Base-by-base conservation (phyloP, 129 eudicot genomes). In the Escallonia rubra region DNA sequence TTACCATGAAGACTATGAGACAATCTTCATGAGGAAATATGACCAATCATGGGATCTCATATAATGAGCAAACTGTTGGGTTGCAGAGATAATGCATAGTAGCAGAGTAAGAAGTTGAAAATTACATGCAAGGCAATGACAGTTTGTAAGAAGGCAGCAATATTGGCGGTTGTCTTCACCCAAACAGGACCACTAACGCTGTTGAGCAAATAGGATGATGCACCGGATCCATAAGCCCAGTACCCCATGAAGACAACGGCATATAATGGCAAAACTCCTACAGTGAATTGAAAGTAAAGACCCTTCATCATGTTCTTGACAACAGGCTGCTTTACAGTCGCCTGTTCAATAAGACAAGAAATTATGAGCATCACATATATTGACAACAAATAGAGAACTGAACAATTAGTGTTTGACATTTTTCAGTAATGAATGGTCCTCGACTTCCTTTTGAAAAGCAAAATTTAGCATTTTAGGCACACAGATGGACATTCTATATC, bases 281-380 rank as follows among this genome's bases (percentile, higher is more conserved):
- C 68, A 2, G 95, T 73, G 76, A 86, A 94, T 75, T 94, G 99
- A 47, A 94, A 87, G 82, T 85, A 89, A 48, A 94, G 93, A 34
- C 87, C 99, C 65, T 94, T 94, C 87, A 86, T 78, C 97, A 94
- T 94, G 86, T 94, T 94, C 65, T 66, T 52, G 46, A 94, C 93
- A 46, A 78, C 96, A 7, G 99, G 99, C n/a, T 74, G 86, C 68
- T 85, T 79, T 45, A 94, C 80, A 7, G 99, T 94, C n/a, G 99
- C 97, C 99, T 94, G 85, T 61, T 40, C 34, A 23, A 23, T 23
- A 23, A 23, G 34, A 23, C 34, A 23, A 23, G 34, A 23, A 23
- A 23, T 23, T 23, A 23, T 23, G 34, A 23, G 34, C 34, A 23
- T 23, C 34, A 23, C 34, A 23, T 23, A 23, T 23, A 23, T 23